Evolutionary conservation across 768 basidiomycete genomes (phyloP), one percentile per base, ranked within the genome.

Genomic region (Mycena vitilis): DNA sequence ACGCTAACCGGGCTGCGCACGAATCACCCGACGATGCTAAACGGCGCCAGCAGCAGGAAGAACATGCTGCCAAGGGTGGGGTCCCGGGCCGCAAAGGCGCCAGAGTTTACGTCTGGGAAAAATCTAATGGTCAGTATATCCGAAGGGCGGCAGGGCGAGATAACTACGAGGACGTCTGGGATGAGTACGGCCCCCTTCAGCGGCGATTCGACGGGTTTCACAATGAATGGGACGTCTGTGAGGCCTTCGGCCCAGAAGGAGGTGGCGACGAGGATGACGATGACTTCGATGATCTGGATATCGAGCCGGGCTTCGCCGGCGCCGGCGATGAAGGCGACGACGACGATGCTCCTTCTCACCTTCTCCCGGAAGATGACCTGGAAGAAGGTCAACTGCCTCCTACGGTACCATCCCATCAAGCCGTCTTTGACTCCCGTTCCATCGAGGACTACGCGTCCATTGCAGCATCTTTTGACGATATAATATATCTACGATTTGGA

Each of bases 211-310:
- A 64, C 37, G 20, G 34, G 11, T 49, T 48, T 45, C 25, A 52
- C 20, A 22, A 64, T n/a, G 63, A 64, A 20, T 64, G 63, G 63
- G 63, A 64, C 40, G 6, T 56, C 0, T 64, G 63, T 15, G 45
- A n/a, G 5, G n/a, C 12, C 6, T 64, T 55, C 18, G 63, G 54
- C 20, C 22, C 9, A 9, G 47, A 22, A 10, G 47, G 15, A 7
- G 7, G n/a, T 23, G n/a, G 13, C 7, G 22, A 15, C 15, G 11
- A 7, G n/a, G n/a, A 22, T 9, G 47, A 48, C n/a, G 13, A 23
- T 22, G 47, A 48, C 8, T 22, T 48, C 8, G n/a, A 9, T 10
- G 9, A 7, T 15, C n/a, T 22, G 22, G n/a, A 48, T 22, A 13
- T 22, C 13, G 6, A 4, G 6, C 47, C 8, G 22, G 47, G 36